Base-by-base conservation (phyloP, 148 eudicot genomes). In the Spergularia marina region DNA sequence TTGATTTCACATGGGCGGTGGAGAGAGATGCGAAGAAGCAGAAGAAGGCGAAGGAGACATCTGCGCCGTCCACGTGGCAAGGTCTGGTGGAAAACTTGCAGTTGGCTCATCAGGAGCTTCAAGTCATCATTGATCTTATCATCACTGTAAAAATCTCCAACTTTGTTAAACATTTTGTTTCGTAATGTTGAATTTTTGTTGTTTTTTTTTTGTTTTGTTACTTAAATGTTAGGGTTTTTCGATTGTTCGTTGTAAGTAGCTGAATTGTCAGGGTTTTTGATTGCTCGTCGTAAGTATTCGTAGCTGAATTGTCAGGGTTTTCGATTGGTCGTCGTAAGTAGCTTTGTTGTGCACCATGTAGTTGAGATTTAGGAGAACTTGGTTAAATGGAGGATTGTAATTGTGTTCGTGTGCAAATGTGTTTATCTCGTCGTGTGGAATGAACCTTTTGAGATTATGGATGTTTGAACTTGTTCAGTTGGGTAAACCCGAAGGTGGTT, bases 1-100 rank as follows among this genome's bases (percentile, higher is more conserved):
- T 95, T n/a, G 97, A 95, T 77, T 95, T 95, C 72, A 96, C 91
- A 1, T 95, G 94, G 94, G 98, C 96, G 36, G 87, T 95, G 71
- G 97, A 95, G 82, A 92, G 90, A 78, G 97, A 89, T 80, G 87
- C 89, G 5, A 95, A 95, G 94, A 92, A 90, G 92, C 94, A 80
- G 85, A 95, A 90, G 90, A 85, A 76, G 66, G 53, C 86, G 72
- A 93, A 91, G 76, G 84, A 88, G n/a, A 25, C 83, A 52, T 52
- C 85, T 13, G 68, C 85, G 55, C 86, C 89, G 39, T 89, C 90
- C 82, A 91, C 89, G 14, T 91, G 96, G 98, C 94, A 90, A 82
- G 89, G 87, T 72, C 73, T 95, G 80, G 80, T 88, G 17, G 97
- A 95, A 85, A 92, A 95, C 70, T 73, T 95, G 78, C 90, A 87